phyloP scores from a whole-genome alignment of 2,329 filamentous ascomycete genomes.

The Fusarium solani-melongenae region DNA sequence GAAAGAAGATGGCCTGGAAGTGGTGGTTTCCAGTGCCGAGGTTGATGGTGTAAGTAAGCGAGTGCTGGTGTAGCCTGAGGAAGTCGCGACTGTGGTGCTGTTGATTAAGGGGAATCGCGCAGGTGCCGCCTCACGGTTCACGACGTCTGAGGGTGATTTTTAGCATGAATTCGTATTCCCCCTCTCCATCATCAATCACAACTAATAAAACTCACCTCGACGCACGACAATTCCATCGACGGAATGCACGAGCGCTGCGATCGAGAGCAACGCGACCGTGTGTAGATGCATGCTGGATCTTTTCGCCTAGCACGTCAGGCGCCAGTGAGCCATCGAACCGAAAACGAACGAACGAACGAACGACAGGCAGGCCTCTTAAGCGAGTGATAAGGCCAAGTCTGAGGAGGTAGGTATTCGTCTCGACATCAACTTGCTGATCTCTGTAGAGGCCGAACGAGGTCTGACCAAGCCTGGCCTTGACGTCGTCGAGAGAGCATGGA shows the following conservation, averaged over 20 bases:
- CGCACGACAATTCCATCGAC: slow-evolving; percentile 26
- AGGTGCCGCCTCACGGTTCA: slow-evolving; percentile 10
- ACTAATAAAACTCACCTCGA: slow-evolving; percentile 26
- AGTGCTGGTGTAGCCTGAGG: slow-evolving; percentile 20
- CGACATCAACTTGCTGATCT: slow-evolving; percentile 7
- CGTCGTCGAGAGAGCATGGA: slow-evolving; percentile 5
- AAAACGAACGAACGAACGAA: neutral
- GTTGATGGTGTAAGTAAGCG: slow-evolving; percentile 14
- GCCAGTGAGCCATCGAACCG: slow-evolving; percentile 16
- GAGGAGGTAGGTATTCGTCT: neutral
- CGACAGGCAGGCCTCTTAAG: slow-evolving; percentile 18
- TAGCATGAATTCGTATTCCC: slow-evolving; percentile 3
- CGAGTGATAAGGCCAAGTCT: slow-evolving; percentile 30
- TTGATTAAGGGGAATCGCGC: slow-evolving; percentile 28
- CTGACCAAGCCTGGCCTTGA: slow-evolving; percentile 3
- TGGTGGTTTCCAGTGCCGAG: neutral
- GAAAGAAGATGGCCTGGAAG: neutral
- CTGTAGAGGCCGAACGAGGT: neutral
- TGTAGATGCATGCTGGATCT: slow-evolving; percentile 35
- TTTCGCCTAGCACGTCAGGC: slow-evolving; percentile 1
- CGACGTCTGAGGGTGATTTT: slow-evolving; percentile 9
- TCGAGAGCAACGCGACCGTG: slow-evolving; percentile 27
- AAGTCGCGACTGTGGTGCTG: slow-evolving; percentile 19
- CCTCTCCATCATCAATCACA: neutral
- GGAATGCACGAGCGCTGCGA: slow-evolving; percentile 28